Base-by-base conservation (phyloP, 139 green algal species). In the Gonium pectorale region DNA sequence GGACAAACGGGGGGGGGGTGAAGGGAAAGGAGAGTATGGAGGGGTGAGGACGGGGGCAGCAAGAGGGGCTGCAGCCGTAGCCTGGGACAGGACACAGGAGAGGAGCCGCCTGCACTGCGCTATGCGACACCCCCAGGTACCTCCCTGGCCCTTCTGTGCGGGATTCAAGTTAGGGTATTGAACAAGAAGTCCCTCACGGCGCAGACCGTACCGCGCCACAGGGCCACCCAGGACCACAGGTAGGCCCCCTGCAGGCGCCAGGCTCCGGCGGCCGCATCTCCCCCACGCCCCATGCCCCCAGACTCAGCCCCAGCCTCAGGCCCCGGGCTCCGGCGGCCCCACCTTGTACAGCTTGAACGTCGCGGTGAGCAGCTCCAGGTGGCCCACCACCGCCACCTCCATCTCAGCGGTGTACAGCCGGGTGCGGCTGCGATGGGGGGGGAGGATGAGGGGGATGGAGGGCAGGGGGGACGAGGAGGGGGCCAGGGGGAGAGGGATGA, bases 381-480 rank as follows among this genome's bases (percentile, higher is more conserved):
- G 56, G 52, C 67, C 44, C 33, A 85, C 63, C 3, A 85, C 38
- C 29, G 63, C 64, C 31, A 52, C 33, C 44, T 85, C 78, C 78
- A 85, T 85, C 21, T 74, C 78, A 0, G 44, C 44, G 8, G 78
- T 85, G 78, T 85, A 85, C 31, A 85, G 78, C 35, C 63, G 63
- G 9, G 29, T 40, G 27, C 78, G 63, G 3, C 67, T 74, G 67
- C 21, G 38, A n/a, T n/a, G n/a, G n/a, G n/a, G n/a, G n/a, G n/a
- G n/a, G n/a, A n/a, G n/a, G n/a, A n/a, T n/a, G n/a, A n/a, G n/a
- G n/a, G n/a, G n/a, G 67, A 49, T 71, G 37, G 64, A 1, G 64
- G 64, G 64, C 29, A 71, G 64, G 64, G 19, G 64, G 64, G 2
- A 49, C 64, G 22, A 17, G 49, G 13, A 56, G 13, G 17, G 13